These are phyloP conservation scores for Backusella parvicylindrica DNA, from an alignment of 192 early-diverging fungal genomes.

Conservation along the genomic window DNA sequence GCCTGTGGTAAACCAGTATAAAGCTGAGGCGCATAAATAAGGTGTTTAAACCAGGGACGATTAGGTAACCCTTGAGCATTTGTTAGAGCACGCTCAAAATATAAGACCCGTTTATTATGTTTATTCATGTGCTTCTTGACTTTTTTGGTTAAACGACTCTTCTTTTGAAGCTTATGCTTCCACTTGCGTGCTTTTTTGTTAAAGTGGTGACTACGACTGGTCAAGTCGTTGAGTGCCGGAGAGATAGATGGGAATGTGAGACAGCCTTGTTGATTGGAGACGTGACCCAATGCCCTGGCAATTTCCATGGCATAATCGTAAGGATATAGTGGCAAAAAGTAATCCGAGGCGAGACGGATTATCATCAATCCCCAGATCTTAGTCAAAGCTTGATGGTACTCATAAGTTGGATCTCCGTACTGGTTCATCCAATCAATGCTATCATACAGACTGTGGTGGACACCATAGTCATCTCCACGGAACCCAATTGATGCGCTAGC, in stretches of 20 bases:
- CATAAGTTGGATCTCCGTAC: constrained; percentile 45
- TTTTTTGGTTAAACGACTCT: background rate
- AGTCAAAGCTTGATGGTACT: constrained; percentile 44
- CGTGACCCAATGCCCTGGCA: constrained; percentile 23
- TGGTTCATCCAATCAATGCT: constrained; percentile 35
- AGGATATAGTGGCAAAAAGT: constrained; percentile 33
- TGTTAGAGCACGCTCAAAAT: constrained; percentile 49
- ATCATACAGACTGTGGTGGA: constrained; percentile 64
- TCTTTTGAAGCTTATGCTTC: background rate
- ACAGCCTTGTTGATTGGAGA: background rate
- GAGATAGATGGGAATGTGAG: background rate
- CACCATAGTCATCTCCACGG: constrained; percentile 33
- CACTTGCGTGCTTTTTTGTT: background rate
- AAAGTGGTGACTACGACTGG: background rate
- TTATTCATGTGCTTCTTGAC: background rate
- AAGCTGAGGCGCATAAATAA: constrained; percentile 44
- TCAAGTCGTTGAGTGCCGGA: background rate
- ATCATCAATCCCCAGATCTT: constrained; percentile 43
- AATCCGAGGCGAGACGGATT: constrained; percentile 36
- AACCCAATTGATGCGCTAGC: constrained; percentile 50
- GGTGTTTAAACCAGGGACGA: constrained; percentile 52
- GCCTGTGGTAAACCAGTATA: constrained; percentile 35
- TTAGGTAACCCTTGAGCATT: constrained; percentile 38
- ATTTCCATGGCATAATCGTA: constrained; percentile 40
- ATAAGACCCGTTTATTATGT: constrained; percentile 41